Evolutionary conservation across 1,139 yeast genomes (phyloP), one percentile per base, ranked within the genome.

Genomic region (Zygoascus meyerae): DNA sequence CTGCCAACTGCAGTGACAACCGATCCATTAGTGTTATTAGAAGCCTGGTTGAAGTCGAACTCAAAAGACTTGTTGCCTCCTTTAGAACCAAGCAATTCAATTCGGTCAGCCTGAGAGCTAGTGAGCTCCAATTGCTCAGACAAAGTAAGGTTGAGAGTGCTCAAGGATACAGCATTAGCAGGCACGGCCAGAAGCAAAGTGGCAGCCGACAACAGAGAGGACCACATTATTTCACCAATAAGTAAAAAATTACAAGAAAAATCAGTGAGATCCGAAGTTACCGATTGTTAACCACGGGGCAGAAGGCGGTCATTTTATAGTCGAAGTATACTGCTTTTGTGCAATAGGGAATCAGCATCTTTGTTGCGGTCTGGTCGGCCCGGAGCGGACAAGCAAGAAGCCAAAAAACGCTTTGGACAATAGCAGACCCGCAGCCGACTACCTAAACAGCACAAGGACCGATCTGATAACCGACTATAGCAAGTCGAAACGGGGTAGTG

Each of bases 11-110:
- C 54, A 4, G 51, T 48, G 10, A 50, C 45, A 9, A 52, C 51
- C 7, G 52, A 47, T 2, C 48, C 48, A 9, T 36, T 40, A n/a
- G 56, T 48, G 9, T 54, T 49, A 42, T 52, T 53, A 6, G n/a
- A 8, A 17, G n/a, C 16, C 32, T 35, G 31, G 38, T 42, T 45
- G 49, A 53, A 53, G 35, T 53, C 56, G 40, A 53, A 53, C 21
- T 48, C 51, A 46, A 52, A 52, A 8, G 48, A 43, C 15, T 39
- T 29, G 36, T 50, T 52, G 4, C 56, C 56, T n/a, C 47, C 46
- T 10, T 47, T 14, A 28, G 18, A 38, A 15, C 49, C 56, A 8
- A 53, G 51, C 10, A 44, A 32, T n/a, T 40, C 46, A 15, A 53
- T 46, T 36, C 56, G 44, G 15, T 44, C 48, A 18, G 46, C 49